These are phyloP conservation scores for Gossypium herbaceum DNA, from an alignment of 345 rosid genomes.

Conservation along the genomic window DNA sequence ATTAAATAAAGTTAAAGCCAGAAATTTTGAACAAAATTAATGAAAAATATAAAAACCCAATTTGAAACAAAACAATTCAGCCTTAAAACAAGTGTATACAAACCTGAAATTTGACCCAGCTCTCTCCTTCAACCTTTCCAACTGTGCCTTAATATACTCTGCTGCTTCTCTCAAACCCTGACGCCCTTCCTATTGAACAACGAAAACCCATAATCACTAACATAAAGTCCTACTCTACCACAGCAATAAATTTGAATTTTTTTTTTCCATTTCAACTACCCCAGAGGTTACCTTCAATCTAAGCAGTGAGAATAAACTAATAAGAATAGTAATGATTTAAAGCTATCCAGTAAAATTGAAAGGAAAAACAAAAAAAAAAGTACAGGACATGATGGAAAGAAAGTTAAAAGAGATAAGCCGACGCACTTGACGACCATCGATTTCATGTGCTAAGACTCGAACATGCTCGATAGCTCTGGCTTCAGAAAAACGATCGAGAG, in stretches of 20 bases:
- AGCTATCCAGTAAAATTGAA: not conserved
- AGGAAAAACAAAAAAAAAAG: not conserved
- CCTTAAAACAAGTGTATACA: not conserved
- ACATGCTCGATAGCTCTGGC: constrained; percentile 87
- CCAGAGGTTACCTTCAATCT: not conserved
- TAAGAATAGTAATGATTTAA: not conserved
- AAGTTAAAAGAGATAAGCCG: not conserved
- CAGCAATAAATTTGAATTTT: not conserved
- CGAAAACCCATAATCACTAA: not conserved
- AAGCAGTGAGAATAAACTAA: not conserved
- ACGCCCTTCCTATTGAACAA: constrained; percentile 68
- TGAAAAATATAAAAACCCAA: constrained; percentile 5
- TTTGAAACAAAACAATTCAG: not conserved
- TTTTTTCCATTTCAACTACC: not conserved
- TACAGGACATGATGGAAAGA: not conserved
- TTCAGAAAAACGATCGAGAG: constrained; percentile 89
- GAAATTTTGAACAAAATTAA: not conserved
- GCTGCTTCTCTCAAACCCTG: constrained; percentile 87
- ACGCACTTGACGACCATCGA: constrained; percentile 86
- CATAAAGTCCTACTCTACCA: not conserved
- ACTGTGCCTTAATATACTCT: constrained; percentile 58
- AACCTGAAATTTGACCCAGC: constrained; percentile 79
- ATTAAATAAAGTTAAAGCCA: not conserved
- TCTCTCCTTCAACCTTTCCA: constrained; percentile 63
- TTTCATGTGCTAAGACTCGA: constrained; percentile 63